These are phyloP conservation scores for Lyophyllum shimeji DNA, from an alignment of 768 basidiomycete genomes.

Conservation along the genomic window DNA sequence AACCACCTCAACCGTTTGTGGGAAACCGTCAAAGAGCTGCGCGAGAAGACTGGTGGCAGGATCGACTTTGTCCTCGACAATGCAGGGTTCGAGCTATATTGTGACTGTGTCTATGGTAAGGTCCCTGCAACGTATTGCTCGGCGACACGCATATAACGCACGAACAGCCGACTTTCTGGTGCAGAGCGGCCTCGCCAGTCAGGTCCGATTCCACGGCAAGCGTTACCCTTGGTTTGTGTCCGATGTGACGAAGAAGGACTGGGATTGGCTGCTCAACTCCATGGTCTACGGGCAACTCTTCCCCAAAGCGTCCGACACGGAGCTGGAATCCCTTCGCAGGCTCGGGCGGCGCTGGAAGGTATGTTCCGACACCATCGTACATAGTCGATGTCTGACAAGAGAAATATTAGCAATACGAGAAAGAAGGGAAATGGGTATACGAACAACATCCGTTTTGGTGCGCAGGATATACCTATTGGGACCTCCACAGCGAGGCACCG, in stretches of 20 bases:
- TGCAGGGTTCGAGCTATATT: slow-evolving; percentile 87
- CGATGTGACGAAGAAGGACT: slow-evolving; percentile 91
- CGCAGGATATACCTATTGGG: slow-evolving; percentile 95
- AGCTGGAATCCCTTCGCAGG: slow-evolving; percentile 76
- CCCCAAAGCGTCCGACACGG: slow-evolving; percentile 75
- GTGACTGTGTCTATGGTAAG: slow-evolving; percentile 83
- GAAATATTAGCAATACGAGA: slow-evolving; percentile 74
- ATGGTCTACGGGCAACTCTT: slow-evolving; percentile 94
- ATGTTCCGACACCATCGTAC: slow-evolving; percentile 2
- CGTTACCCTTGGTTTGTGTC: slow-evolving; percentile 94
- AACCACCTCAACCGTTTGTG: slow-evolving; percentile 76
- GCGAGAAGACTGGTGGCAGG: slow-evolving; percentile 68
- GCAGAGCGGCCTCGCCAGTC: slow-evolving; percentile 80
- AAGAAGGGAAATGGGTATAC: slow-evolving; percentile 90
- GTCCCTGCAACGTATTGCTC: background rate
- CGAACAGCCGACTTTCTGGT: slow-evolving; percentile 84
- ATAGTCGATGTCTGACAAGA: background rate
- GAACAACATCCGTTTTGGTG: slow-evolving; percentile 96
- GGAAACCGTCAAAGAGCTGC: slow-evolving; percentile 70
- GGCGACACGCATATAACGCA: slow-evolving; percentile 7
- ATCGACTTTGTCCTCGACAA: slow-evolving; percentile 86
- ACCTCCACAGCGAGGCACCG: slow-evolving; percentile 78
- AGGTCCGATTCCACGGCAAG: slow-evolving; percentile 94
- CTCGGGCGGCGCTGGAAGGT: slow-evolving; percentile 92
- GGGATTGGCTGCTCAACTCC: slow-evolving; percentile 87